phyloP scores from a whole-genome alignment of 148 eudicot species.

The Fagopyrum homotropicum region DNA sequence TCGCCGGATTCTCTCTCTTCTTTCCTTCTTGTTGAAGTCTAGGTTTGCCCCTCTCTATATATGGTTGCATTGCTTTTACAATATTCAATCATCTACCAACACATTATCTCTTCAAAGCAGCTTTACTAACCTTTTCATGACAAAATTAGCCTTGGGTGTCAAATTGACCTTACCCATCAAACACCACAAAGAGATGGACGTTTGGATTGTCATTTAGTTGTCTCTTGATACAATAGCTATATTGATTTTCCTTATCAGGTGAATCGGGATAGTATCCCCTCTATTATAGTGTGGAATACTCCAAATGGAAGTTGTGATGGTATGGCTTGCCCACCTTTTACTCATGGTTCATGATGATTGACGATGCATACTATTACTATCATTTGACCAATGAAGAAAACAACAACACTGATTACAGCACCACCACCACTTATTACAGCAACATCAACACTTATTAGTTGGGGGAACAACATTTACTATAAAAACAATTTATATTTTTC shows the following conservation, averaged over 20 bases:
- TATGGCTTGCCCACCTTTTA: constrained; percentile 23
- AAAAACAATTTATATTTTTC: constrained; percentile 66
- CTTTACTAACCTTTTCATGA: no score
- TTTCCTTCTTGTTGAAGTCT: no score
- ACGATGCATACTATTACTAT: constrained; percentile 18
- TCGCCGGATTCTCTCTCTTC: no score
- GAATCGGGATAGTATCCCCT: constrained; percentile 78
- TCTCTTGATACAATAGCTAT: constrained; percentile 55
- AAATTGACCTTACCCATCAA: no score
- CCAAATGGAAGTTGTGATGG: constrained; percentile 60
- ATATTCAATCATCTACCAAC: no score
- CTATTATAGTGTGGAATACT: constrained; percentile 60
- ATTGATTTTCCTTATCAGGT: constrained; percentile 92
- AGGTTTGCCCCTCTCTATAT: no score
- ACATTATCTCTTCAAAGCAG: constrained; percentile 11
- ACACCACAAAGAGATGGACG: no score
- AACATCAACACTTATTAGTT: no score
- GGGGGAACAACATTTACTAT: constrained; percentile 54
- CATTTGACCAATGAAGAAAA: constrained; percentile 29
- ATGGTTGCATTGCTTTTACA: no score
- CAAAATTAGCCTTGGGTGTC: no score
- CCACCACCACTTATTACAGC: constrained; percentile 22
- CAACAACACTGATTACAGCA: constrained; percentile 38
- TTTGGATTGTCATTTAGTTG: no score
- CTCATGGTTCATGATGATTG: constrained; percentile 18